These are phyloP conservation scores for Ceratocystis lukuohia DNA, from an alignment of 2,329 filamentous ascomycete genomes.

Conservation along the genomic window DNA sequence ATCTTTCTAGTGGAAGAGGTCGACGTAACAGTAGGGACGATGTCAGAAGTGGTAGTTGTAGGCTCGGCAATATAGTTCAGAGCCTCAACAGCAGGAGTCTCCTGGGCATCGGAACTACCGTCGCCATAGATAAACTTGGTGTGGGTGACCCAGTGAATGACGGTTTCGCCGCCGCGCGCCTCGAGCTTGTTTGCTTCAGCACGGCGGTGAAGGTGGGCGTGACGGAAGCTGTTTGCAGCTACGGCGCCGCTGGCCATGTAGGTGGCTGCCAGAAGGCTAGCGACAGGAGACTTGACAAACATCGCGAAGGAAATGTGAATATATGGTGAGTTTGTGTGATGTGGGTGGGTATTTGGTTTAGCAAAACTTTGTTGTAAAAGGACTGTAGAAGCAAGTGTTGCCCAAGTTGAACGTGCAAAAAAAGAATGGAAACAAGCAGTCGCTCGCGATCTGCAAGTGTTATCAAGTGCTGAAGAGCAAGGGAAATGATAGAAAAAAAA, in stretches of 20 bases:
- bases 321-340: conserved; percentile 16
- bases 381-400: background rate
- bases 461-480: background rate
- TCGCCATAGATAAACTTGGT: conserved; percentile 28
- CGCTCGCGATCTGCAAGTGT: conserved; percentile 13
- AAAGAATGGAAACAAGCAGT: conserved; percentile 14
- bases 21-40: conserved; percentile 1
- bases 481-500: conserved; percentile 10
- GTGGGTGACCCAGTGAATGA: conserved; percentile 31
- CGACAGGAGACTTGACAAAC: conserved; percentile 32
- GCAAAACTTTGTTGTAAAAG: background rate
- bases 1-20: conserved; percentile 7
- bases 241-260: conserved; percentile 33
- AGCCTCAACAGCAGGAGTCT: conserved; percentile 8
- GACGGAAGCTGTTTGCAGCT: conserved; percentile 33
- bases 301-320: conserved; percentile 26
- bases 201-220: conserved; percentile 23
- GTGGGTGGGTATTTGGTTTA: conserved; percentile 15
- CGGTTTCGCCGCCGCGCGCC: conserved; percentile 26
- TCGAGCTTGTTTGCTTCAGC: conserved; percentile 21
- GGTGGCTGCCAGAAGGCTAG: conserved; percentile 30
- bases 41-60: conserved; percentile 1
- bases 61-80: background rate
- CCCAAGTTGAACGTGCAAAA: background rate
- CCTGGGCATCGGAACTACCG: conserved; percentile 3